Base-by-base conservation (phyloP, 805 yeast genomes). In the Kodamaea jinghongensis region DNA sequence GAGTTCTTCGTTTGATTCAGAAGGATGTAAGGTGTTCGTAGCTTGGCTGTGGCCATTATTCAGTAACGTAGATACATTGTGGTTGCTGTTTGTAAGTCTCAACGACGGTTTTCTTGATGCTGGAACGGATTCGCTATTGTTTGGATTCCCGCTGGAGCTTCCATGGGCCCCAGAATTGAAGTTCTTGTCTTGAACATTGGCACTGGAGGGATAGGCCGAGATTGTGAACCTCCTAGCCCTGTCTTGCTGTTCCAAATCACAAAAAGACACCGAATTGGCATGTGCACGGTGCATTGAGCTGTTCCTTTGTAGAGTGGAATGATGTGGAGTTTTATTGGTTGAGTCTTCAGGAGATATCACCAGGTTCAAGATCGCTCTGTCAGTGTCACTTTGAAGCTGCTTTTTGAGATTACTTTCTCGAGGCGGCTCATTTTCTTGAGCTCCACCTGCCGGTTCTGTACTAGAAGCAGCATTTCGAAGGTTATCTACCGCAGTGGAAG, bases 151-250 rank as follows among this genome's bases (percentile, higher is more conserved):
- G 11, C 29, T 27, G 29, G 6, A 7, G 29, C 11, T 27, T 11
- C 12, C 5, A n/a, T 5, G 12, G 14, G 6, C 14, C 6, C 14
- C 14, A 6, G 14, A 6, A 12, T 13, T 28, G 25, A 4, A 11
- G 12, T 14, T 27, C 11, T 31, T 29, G 26, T 20, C 33, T 7
- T 34, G 28, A 8, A 63, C 46, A 37, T 56, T 63, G 7, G 54
- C 59, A 6, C 62, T 42, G 23, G 70, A 67, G 3, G 75, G 75
- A 39, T 69, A 71, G 2, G 75, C 70, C 6, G 67, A 58, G 15
- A 69, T 69, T 7, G 73, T 67, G 49, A 69, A 69, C 23, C 75
- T 48, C 34, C 73, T 49, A 9, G 64, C 50, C 31, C 65, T 54
- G 31, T 69, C 75, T 38, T 64, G 40, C 13, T 22, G 17, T 27